These are phyloP conservation scores for Datisca glomerata DNA, from an alignment of 306 rosid genomes.

Conservation along the genomic window DNA sequence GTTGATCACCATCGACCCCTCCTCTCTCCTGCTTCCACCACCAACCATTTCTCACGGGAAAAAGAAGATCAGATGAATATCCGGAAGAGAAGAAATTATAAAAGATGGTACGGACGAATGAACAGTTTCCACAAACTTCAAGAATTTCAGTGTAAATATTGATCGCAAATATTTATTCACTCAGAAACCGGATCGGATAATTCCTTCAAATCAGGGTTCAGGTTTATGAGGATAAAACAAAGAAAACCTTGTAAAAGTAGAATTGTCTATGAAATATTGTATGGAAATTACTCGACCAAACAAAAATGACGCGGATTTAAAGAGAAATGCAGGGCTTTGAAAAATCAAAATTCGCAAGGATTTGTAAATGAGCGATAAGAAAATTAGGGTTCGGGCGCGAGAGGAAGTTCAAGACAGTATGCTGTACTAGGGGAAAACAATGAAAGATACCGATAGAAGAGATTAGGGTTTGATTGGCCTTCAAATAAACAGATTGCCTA, in stretches of 20 bases:
- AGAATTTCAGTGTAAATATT: neutral
- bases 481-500: neutral
- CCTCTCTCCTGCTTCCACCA: constrained; percentile 83
- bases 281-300: neutral
- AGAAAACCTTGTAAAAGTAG: too few relatives aligned
- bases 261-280: neutral
- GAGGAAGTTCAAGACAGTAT: neutral
- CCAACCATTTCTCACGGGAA: constrained; percentile 48
- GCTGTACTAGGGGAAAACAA: neutral
- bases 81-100: neutral
- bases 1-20: constrained; percentile 66
- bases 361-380: neutral
- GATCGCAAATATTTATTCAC: neutral
- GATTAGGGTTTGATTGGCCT: constrained; percentile 1
- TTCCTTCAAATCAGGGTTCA: neutral
- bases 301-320: neutral
- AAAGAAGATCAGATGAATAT: constrained; percentile 23
- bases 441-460: neutral
- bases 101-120: neutral
- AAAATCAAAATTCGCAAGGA: constrained; percentile 24
- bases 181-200: too few relatives aligned
- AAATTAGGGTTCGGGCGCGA: constrained; percentile 7
- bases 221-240: too few relatives aligned
- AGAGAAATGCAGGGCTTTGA: constrained; percentile 1
- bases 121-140: neutral